Base-by-base conservation (phyloP, 768 basidiomycete species). In the Serendipita sp. region DNA sequence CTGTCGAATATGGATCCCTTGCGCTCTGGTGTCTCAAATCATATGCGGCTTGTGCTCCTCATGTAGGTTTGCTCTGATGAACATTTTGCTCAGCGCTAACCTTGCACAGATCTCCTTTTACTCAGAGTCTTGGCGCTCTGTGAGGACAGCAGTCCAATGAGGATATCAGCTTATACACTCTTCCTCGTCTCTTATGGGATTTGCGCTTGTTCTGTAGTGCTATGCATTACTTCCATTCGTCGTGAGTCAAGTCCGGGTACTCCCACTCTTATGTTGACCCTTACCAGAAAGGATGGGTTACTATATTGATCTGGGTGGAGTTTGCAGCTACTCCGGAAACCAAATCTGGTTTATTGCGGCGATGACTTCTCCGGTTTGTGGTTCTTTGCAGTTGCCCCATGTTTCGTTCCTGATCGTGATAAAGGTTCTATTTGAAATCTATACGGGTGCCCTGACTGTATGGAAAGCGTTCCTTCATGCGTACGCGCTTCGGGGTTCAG, bases 321-420 rank as follows among this genome's bases (percentile, higher is more conserved):
- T 58, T 11, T 58, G 53, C 53, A 58, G 53, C 53, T 58, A 30
- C n/a, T 58, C 53, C 11, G 53, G 30, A 9, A 58, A 33, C n/a
- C 24, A 58, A 58, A 31, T n/a, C 17, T 58, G 53, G 53, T 58
- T 58, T 31, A 58, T 58, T 20, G 30, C 30, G 20, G 53, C 33
- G 17, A 58, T 58, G 53, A 58, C 53, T 11, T 58, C 53, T 34
- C 53, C 53, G 31, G 53, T 58, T n/a, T 9, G 53, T 48, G 20
- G 20, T 9, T 48, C 45, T 20, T n/a, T 28, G 26, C n/a, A 48
- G n/a, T 48, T 9, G 1, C 5, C 20, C n/a, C 14, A 38, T 38
- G 5, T 7, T 9, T 20, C 45, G n/a, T 20, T 7, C 45, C 45
- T 48, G 45, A 48, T 28, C 9, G 45, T 1, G 5, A 11, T 33